phyloP scores from a whole-genome alignment of 2,329 filamentous ascomycete genomes.

The Lasiodiplodia sp. region DNA sequence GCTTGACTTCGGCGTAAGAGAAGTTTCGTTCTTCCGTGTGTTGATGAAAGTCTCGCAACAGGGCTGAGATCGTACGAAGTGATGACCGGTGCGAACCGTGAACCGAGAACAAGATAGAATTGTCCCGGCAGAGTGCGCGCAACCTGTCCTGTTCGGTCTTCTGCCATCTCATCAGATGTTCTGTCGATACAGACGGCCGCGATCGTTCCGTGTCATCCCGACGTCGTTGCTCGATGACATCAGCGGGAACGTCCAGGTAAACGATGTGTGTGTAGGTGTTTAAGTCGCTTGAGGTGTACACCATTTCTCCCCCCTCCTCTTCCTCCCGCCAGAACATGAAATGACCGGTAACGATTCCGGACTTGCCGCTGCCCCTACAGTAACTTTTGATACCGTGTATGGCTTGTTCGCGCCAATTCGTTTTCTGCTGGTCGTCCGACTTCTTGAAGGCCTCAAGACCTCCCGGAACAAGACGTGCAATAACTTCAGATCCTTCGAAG shows the following conservation, averaged over 20 bases:
- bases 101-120: slow-evolving; percentile 57
- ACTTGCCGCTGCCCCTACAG: slow-evolving; percentile 56
- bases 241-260: slow-evolving; percentile 57
- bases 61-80: slow-evolving; percentile 32
- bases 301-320: slow-evolving; percentile 35
- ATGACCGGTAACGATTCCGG: slow-evolving; percentile 63
- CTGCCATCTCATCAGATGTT: slow-evolving; percentile 58
- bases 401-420: neutral
- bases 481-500: slow-evolving; percentile 61
- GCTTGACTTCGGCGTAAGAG: slow-evolving; percentile 34
- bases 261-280: slow-evolving; percentile 64
- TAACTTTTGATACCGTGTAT: slow-evolving; percentile 52
- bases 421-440: slow-evolving; percentile 43
- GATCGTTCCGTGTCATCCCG: slow-evolving; percentile 46
- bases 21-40: slow-evolving; percentile 53
- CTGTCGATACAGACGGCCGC: slow-evolving; percentile 44
- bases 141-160: slow-evolving; percentile 54
- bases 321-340: slow-evolving; percentile 61
- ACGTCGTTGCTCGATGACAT: slow-evolving; percentile 50
- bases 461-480: slow-evolving; percentile 53
- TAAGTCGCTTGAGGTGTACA: slow-evolving; percentile 48
- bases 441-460: slow-evolving; percentile 58
- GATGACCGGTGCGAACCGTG: slow-evolving; percentile 31
- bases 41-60: slow-evolving; percentile 49
- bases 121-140: slow-evolving; percentile 51